Evolutionary conservation across 768 basidiomycete species (phyloP).

Genomic region (Rhizopogon vinicolor): DNA sequence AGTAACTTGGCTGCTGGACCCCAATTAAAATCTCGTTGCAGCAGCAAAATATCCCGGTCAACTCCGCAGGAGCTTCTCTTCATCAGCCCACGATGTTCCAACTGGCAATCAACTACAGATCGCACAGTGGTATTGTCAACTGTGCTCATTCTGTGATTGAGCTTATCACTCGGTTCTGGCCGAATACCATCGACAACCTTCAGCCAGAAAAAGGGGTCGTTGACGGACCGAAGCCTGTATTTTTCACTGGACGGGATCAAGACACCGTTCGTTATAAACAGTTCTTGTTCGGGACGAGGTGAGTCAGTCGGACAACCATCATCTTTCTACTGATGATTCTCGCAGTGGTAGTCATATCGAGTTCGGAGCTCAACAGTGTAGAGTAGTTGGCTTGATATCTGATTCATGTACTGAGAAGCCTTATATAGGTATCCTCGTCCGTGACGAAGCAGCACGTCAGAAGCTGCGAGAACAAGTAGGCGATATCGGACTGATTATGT

Average conservation of each 20-base stretch:
- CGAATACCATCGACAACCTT: slow-evolving; percentile 56
- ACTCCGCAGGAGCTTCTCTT: slow-evolving; percentile 10
- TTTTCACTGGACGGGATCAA: slow-evolving; percentile 46
- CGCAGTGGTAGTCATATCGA: slow-evolving; percentile 44
- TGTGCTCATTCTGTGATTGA: slow-evolving; percentile 63
- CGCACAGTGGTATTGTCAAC: slow-evolving; percentile 67
- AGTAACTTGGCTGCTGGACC: background rate
- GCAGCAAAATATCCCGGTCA: slow-evolving; percentile 16
- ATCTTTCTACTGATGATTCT: slow-evolving; percentile 8
- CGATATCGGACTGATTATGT: slow-evolving; percentile 57
- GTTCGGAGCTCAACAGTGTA: slow-evolving; percentile 66
- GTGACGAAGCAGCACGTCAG: slow-evolving; percentile 48
- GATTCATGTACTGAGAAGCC: background rate
- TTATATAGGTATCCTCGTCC: slow-evolving; percentile 62
- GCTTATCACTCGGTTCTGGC: slow-evolving; percentile 60
- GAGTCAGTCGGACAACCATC: slow-evolving; percentile 3
- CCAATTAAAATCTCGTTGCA: slow-evolving; percentile 2
- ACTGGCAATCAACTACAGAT: slow-evolving; percentile 62
- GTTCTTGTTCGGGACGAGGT: slow-evolving; percentile 52
- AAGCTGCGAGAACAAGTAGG: slow-evolving; percentile 49
- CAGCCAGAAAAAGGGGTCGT: slow-evolving; percentile 51
- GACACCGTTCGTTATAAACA: slow-evolving; percentile 44
- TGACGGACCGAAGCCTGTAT: slow-evolving; percentile 51
- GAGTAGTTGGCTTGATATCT: background rate
- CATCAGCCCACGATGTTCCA: slow-evolving; percentile 43